phyloP scores from a whole-genome alignment of 1,284 basidiomycete genomes.

The Trametes sp. region DNA sequence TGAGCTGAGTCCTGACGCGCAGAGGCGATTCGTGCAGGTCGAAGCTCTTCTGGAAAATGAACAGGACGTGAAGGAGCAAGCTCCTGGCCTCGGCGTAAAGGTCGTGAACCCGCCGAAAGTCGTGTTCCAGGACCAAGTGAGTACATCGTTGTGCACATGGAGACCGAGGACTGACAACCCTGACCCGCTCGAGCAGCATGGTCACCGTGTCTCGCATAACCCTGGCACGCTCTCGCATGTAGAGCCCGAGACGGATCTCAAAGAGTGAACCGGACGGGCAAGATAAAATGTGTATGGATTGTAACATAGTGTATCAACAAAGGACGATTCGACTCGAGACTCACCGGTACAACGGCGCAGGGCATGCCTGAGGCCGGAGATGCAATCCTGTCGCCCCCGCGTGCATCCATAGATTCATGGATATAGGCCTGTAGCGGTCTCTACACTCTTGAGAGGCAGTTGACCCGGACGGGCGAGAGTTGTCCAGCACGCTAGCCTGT shows the following conservation, averaged over 20 bases:
- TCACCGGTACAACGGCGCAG: too few species aligned
- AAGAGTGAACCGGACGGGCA: background rate
- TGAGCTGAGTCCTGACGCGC: background rate
- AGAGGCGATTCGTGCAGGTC: slow-evolving; percentile 19
- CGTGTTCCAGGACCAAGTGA: slow-evolving; percentile 28
- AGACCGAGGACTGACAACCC: background rate
- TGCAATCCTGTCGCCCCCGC: too few species aligned
- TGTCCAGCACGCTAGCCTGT: too few species aligned
- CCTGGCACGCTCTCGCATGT: slow-evolving; percentile 31
- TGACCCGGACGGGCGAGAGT: too few species aligned
- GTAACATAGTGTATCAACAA: background rate
- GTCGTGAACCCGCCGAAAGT: slow-evolving; percentile 39
- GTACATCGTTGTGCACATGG: background rate
- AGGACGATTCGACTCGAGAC: too few species aligned
- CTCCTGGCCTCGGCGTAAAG: slow-evolving; percentile 30
- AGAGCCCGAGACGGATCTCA: slow-evolving; percentile 10
- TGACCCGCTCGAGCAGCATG: slow-evolving; percentile 19
- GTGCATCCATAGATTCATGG: too few species aligned
- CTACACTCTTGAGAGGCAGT: too few species aligned
- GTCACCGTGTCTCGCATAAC: slow-evolving; percentile 32
- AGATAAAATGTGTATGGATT: background rate
- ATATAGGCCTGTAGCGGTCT: too few species aligned
- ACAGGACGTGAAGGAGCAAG: slow-evolving; percentile 25
- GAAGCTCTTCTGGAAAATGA: slow-evolving; percentile 30
- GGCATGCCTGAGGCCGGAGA: too few species aligned